Evolutionary conservation across 176 grass and related monocot species (phyloP), one percentile per base, ranked within the genome.

Genomic region (Oryza rufipogon): DNA sequence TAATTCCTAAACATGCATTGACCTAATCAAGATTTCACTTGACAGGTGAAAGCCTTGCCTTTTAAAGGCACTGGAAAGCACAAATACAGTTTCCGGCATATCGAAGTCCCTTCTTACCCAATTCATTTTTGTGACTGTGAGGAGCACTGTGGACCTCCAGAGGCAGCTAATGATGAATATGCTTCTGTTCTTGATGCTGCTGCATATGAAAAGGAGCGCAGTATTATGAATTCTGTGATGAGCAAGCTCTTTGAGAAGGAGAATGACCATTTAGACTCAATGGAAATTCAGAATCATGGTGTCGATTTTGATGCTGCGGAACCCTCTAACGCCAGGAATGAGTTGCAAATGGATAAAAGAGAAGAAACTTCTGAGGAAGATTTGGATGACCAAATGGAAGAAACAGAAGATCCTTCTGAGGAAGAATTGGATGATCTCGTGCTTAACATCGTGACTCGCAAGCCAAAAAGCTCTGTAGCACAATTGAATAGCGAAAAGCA

Each of bases 61-160:
- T 87, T 90, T 54, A 99, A 99, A 91, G 96, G 96, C 71, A 82
- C 91, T 45, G 93, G 96, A 64, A 99, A 99, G 70, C 96, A 99
- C 75, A 99, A 99, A 80, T 99, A 99, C 84, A 96, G 96, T 87
- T 99, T 99, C 80, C 91, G 91, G 33, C 87, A 89, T 33, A 87
- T 96, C 51, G 93, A 89, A 83, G 89, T 94, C 69, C 88, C 96
- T 87, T 81, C 91, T 13, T 89, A 92, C 64, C 96, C 96, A 11
- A 84, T 99, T 71, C 96, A 99, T 94, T 99, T 99, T 75, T 99
- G 91, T 46, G 96, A 99, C 81, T 99, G 96, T 82, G 93, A 99
- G 81, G 91, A 99, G 83, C 96, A 99, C 67, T 94, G 89, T 66
- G 93, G 87, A 66, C 89, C 85, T 71, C 79, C 82, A 20, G 89